Evolutionary conservation across 495 filamentous ascomycete genomes (phyloP).

Genomic region (Astrothelium macrocarpum): DNA sequence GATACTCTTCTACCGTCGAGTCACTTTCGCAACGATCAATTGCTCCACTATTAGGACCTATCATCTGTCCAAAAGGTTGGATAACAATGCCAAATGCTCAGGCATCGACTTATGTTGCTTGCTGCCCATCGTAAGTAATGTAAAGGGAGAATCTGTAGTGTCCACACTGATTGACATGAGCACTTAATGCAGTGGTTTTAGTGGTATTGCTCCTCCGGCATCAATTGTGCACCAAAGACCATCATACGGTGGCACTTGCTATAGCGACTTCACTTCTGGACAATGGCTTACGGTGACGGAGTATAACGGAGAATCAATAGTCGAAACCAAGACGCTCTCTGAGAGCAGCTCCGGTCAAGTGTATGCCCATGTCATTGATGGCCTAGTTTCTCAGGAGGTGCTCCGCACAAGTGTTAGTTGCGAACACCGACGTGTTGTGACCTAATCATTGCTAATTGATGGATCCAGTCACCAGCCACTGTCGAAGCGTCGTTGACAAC

Average conservation of each 20-base stretch:
- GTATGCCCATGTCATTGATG: conserved; percentile 1
- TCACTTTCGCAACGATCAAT: background rate
- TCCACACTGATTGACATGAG: background rate
- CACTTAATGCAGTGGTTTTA: background rate
- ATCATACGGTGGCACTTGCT: background rate
- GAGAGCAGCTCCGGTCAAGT: background rate
- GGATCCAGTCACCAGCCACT: background rate
- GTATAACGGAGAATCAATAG: background rate
- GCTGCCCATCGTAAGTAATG: background rate
- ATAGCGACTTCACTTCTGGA: background rate
- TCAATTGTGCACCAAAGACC: background rate
- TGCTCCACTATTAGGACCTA: background rate
- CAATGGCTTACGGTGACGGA: conserved; percentile 1
- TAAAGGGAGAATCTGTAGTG: background rate
- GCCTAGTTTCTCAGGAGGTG: background rate
- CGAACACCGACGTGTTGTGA: background rate
- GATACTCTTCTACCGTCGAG: background rate
- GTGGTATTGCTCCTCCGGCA: background rate
- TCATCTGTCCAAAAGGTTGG: background rate
- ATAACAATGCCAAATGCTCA: background rate
- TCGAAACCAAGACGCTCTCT: background rate
- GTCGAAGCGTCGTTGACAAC: background rate
- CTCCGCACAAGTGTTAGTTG: background rate
- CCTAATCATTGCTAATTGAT: background rate
- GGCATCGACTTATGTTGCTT: background rate